Percentiles rank a stretch among this genome's conserved stretches.
These are phyloP conservation scores for Termitomyces sp. DNA, from an alignment of 768 basidiomycete genomes.

Conservation along the genomic window DNA sequence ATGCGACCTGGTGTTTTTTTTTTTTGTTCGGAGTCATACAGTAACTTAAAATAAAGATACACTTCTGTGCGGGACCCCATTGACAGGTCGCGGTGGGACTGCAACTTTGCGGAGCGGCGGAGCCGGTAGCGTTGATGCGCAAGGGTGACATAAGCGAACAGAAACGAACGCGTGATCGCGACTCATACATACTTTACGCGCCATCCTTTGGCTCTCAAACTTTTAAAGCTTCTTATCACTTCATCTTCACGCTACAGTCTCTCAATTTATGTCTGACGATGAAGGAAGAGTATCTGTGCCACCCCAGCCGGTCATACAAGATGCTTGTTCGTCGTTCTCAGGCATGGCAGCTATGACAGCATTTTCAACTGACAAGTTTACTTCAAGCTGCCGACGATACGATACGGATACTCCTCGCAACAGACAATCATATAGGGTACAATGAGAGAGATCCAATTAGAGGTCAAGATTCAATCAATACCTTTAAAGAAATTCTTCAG, in stretches of 20 bases:
- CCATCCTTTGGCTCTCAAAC: background rate
- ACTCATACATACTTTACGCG: background rate
- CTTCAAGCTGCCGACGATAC: slow-evolving; percentile 58
- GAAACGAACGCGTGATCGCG: too few species aligned
- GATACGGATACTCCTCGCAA: slow-evolving; percentile 83
- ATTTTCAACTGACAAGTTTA: slow-evolving; percentile 7
- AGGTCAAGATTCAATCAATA: slow-evolving; percentile 92
- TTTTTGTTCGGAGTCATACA: too few species aligned
- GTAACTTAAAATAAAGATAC: too few species aligned
- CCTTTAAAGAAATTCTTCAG: slow-evolving; percentile 91
- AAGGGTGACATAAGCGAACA: too few species aligned
- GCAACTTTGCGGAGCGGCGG: too few species aligned
- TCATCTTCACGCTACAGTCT: background rate
- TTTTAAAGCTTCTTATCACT: background rate
- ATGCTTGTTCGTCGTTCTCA: slow-evolving; percentile 35
- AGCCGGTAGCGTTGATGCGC: too few species aligned
- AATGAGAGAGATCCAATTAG: slow-evolving; percentile 92
- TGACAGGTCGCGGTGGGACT: too few species aligned
- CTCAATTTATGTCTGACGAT: slow-evolving; percentile 19
- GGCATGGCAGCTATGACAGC: background rate
- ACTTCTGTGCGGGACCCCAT: too few species aligned
- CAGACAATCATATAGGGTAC: slow-evolving; percentile 96
- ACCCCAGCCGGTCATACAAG: slow-evolving; percentile 30
- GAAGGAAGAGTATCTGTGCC: slow-evolving; percentile 21
- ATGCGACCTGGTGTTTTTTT: too few species aligned